phyloP scores from a whole-genome alignment of 345 rosid genomes.

The Syzygium oleosum region DNA sequence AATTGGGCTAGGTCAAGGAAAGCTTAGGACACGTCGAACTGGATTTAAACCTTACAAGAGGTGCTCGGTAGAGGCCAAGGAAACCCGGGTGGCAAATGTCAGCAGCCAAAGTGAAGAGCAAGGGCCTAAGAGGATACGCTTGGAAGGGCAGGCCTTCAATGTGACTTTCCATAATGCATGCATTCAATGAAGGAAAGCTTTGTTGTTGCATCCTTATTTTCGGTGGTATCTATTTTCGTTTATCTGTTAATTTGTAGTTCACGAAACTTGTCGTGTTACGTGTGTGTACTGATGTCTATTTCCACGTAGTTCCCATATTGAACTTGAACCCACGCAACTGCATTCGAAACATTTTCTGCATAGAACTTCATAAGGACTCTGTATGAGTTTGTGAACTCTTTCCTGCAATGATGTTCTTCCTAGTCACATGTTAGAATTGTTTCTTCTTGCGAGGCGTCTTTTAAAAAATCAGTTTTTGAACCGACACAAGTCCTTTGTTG shows the following conservation, averaged over 20 bases:
- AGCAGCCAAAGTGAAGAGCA: slow-evolving; percentile 57
- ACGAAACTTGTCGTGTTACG: slow-evolving; percentile 27
- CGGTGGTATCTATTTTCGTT: slow-evolving; percentile 11
- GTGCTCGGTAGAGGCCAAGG: slow-evolving; percentile 74
- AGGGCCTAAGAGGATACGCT: slow-evolving; percentile 71
- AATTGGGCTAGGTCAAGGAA: slow-evolving; percentile 47
- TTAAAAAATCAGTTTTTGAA: background rate
- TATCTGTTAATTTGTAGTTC: slow-evolving; percentile 23
- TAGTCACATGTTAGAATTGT: background rate
- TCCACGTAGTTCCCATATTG: slow-evolving; percentile 13
- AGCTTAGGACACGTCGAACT: slow-evolving; percentile 47
- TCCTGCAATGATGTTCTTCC: background rate
- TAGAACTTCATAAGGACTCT: slow-evolving; percentile 7
- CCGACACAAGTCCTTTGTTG: background rate
- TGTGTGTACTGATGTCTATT: slow-evolving; percentile 28
- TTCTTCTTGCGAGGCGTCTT: background rate
- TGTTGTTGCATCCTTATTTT: slow-evolving; percentile 17
- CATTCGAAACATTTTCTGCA: slow-evolving; percentile 7
- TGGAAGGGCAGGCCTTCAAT: slow-evolving; percentile 59
- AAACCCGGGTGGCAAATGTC: slow-evolving; percentile 27
- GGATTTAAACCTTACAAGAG: slow-evolving; percentile 96
- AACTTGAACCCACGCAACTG: slow-evolving; percentile 13
- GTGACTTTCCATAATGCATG: slow-evolving; percentile 27
- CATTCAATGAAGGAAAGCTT: slow-evolving; percentile 20
- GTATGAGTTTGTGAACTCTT: background rate